Evolutionary conservation across 2,329 filamentous ascomycete genomes (phyloP), one percentile per base, ranked within the genome.

Genomic region (Trichoderma aggressivum): DNA sequence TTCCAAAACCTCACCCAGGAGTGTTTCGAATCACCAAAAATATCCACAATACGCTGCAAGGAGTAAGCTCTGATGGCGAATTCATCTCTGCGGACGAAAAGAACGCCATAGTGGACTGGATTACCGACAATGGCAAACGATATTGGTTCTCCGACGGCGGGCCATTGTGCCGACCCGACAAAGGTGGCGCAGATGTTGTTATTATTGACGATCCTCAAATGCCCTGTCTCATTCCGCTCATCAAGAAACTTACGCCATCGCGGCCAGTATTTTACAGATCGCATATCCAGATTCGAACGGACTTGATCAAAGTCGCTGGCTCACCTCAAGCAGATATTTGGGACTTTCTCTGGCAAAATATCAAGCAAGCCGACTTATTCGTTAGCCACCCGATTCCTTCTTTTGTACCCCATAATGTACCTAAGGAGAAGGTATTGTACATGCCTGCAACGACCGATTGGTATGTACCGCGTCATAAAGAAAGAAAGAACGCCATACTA

Each of bases 21-120:
- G 89, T 95, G 12, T 96, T 96, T 81, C 87, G 92, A 64, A 91
- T 93, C 80, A 96, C 93, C 75, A 96, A 96, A 82, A 94, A 91
- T 74, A 92, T 94, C 75, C 93, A 96, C 87, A 96, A 96, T 81
- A 94, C 95, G 74, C 88, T 96, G 3, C 93, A 96, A 81, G 93
- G 92, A 10, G 92, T 94, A 55, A 89, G 89, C 53, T 84, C 86
- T 30, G 87, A 89, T 0, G 86, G 88, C 3, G 87, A 92, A 75
- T 86, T 88, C n/a, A 84, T 95, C 36, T 88, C 86, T 0, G 75
- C 83, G 1, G 86, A 91, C 2, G 88, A 92, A 71, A 89, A 90
- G 75, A 79, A 82, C 1, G 81, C 84, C n/a, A 88, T 95, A 65
- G 86, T 86, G 11, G 86, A 89, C 60, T 96, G 93, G 93, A 90